These are phyloP conservation scores for Penicillium herquei DNA, from an alignment of 495 filamentous ascomycete genomes.

Conservation along the genomic window DNA sequence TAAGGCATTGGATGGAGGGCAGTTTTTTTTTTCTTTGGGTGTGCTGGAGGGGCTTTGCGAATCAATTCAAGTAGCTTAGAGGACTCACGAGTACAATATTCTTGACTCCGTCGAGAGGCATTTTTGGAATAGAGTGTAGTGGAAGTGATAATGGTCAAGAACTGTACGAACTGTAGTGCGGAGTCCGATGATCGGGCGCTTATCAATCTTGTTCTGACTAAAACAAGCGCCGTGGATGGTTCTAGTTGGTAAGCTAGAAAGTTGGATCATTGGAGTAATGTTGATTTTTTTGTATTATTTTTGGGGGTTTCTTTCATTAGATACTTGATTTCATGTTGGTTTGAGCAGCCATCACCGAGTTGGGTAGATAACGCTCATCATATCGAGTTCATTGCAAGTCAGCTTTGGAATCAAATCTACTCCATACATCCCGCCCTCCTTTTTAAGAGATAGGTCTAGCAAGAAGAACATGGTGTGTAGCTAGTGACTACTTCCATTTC, in stretches of 20 bases:
- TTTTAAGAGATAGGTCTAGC: not conserved
- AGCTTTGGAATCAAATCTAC: not conserved
- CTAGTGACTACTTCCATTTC: conserved; percentile 65
- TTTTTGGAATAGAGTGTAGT: conserved; percentile 16
- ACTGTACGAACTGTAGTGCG: conserved; percentile 8
- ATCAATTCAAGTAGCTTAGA: not conserved
- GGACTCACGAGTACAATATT: conserved; percentile 50
- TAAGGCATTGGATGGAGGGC: conserved; percentile 32
- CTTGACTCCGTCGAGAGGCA: conserved; percentile 53
- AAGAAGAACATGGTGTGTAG: not conserved
- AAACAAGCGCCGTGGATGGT: conserved; percentile 7
- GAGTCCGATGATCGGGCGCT: conserved; percentile 39
- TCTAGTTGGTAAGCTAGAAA: not conserved
- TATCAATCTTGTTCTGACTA: conserved; percentile 41
- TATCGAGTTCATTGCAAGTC: conserved; percentile 1
- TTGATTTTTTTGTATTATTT: not conserved
- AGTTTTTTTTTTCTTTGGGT: not conserved
- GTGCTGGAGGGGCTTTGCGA: not conserved
- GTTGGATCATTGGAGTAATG: too few species aligned
- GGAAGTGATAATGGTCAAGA: conserved; percentile 8
- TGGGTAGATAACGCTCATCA: not conserved
- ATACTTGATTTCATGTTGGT: not conserved
- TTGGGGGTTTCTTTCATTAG: not conserved
- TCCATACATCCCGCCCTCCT: not conserved
- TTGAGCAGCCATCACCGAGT: not conserved